Base-by-base conservation (phyloP, 768 basidiomycete species). In the Lactarius deliciosus region DNA sequence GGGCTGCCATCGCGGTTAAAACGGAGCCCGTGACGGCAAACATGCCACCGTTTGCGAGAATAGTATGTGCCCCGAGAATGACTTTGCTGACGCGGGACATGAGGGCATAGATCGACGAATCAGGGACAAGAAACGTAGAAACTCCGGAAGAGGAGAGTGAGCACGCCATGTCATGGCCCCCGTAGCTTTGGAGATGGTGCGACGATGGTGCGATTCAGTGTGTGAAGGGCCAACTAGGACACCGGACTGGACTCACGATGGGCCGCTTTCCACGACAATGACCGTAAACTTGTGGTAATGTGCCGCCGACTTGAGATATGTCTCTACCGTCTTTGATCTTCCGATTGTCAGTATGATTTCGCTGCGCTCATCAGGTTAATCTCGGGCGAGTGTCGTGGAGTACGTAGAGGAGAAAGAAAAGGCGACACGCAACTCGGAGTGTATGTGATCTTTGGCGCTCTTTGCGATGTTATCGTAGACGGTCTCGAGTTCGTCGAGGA, bases 81-180 rank as follows among this genome's bases (percentile, higher is more conserved):
- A 98, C 90, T 77, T 99, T 99, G 80, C 95, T 96, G 68, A 96
- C 91, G 66, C 96, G 88, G 5, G 97, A 96, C 88, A 98, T 93
- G 69, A 99, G 84, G 13, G 95, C 94, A 74, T 91, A 96, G 75
- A 98, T 89, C 30, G 94, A 95, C 9, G 94, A 95, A 77, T 98
- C 96, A 50, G 97, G 96, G 60, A 98, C 89, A 57, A 99, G 89
- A 75, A 98, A 91, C n/a, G 95, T 96, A 7, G 93, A 93, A 69
- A 98, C 94, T 57, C 88, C 88, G 18, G 87, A 84, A 4, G 86
- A 79, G 5, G 95, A 92, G 28, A 98, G 82, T 3, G 89, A 85
- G 71, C 85, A 80, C 1, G 96, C 94, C 86, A 96, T 90, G 68
- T 86, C 85, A 68, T 88, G 91, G 15, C 96, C 96, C 43, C 86